These are phyloP conservation scores for Tothia fuscella DNA, from an alignment of 2,329 filamentous ascomycete genomes.

Conservation along the genomic window DNA sequence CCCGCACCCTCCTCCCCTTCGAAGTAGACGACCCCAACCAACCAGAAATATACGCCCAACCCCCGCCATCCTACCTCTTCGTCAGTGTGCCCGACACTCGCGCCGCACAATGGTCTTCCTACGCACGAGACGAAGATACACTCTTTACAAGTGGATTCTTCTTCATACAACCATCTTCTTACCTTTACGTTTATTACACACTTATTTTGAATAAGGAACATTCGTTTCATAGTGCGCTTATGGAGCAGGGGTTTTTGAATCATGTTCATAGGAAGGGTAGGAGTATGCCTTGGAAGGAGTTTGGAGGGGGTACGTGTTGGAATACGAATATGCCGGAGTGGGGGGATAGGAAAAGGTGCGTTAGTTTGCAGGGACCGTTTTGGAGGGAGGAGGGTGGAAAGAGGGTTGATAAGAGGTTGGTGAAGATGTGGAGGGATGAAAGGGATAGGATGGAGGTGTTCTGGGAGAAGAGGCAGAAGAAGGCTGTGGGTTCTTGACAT, in stretches of 20 bases:
- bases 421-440: conserved; percentile 10
- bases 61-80: conserved; percentile 8
- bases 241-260: conserved; percentile 11
- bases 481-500: no score
- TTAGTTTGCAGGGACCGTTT: conserved; percentile 11
- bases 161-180: conserved; percentile 5
- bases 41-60: no score
- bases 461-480: no score
- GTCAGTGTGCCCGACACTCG: conserved; percentile 1
- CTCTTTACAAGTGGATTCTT: conserved; percentile 10
- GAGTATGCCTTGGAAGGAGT: conserved; percentile 8
- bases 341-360: conserved; percentile 4
- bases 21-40: background rate
- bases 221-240: conserved; percentile 2
- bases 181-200: conserved; percentile 7
- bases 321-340: conserved; percentile 6
- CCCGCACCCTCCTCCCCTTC: background rate
- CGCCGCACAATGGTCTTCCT: background rate
- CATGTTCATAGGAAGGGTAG: conserved; percentile 9
- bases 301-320: conserved; percentile 7
- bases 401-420: conserved; percentile 3
- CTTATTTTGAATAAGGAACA: conserved; percentile 3
- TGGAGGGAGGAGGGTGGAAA: conserved; percentile 8
- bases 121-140: conserved; percentile 3
- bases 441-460: conserved; percentile 11